Conservation (phyloP, 208 protist genomes). For the Vickermania spadyakhi region DNA sequence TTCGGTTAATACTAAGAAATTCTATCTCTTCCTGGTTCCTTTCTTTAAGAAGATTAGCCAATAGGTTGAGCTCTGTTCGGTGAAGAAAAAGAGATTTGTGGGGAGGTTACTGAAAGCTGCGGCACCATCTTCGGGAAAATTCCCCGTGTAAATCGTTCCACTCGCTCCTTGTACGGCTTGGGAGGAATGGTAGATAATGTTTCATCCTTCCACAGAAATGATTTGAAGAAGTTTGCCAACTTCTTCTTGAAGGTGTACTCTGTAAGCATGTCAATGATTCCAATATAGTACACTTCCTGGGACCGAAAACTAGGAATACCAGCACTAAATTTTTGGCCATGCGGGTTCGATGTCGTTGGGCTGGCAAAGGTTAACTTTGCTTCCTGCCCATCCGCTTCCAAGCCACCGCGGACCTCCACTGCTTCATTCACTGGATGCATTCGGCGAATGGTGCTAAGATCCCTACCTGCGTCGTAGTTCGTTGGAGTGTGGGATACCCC, state of each 20-base stretch:
- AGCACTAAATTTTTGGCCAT: slow-evolving; percentile 24
- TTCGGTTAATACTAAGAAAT: no score
- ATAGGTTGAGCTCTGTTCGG: no score
- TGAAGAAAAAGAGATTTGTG: background rate
- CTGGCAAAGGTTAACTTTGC: background rate
- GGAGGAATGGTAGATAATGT: slow-evolving; percentile 80
- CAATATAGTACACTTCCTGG: slow-evolving; percentile 82
- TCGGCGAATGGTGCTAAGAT: slow-evolving; percentile 30
- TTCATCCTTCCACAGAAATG: slow-evolving; percentile 61
- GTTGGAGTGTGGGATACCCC: slow-evolving; percentile 57
- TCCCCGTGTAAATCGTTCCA: slow-evolving; percentile 44
- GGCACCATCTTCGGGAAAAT: slow-evolving; percentile 55
- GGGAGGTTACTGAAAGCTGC: background rate
- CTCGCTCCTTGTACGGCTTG: slow-evolving; percentile 35
- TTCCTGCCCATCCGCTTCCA: background rate
- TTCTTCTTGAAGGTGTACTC: slow-evolving; percentile 79
- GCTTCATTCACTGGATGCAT: background rate
- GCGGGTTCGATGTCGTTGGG: slow-evolving; percentile 1
- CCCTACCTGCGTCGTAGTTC: slow-evolving; percentile 19
- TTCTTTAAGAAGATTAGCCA: no score
- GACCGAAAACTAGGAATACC: slow-evolving; percentile 54
- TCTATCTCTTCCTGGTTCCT: no score
- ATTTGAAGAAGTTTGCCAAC: slow-evolving; percentile 79
- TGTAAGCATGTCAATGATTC: slow-evolving; percentile 84
- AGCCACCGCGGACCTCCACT: background rate